Evolutionary conservation across 176 grass and related monocot species (phyloP), one percentile per base, ranked within the genome.

Genomic region (Typha latifolia): DNA sequence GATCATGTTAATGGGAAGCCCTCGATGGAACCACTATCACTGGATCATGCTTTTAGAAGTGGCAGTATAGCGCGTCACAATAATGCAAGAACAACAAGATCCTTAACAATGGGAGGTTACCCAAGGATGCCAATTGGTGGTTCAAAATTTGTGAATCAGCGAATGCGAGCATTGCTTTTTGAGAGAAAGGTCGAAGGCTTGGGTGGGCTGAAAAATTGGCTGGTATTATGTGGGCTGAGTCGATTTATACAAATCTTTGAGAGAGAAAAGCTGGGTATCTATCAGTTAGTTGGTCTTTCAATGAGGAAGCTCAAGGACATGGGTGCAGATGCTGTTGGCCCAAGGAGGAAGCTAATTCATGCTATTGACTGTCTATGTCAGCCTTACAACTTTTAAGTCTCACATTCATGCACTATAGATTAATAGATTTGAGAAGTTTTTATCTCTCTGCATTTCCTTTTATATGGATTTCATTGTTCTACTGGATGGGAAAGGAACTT

Each of bases 331-430:
- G 63, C 69, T 32, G 78, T 80, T 72, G 78, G 78, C 4, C 78
- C 70, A 12, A 72, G 78, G 48, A 72, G 78, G 49, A 80, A 80
- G 63, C 62, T 80, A 12, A 73, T 82, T 61, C 48, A 82, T 76
- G 55, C 71, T 62, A 69, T 82, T 20, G 47, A 76, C 12, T 16
- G 24, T 62, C 72, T 70, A 37, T 76, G 72, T 62, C 49, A 66
- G 16, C 59, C 66, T 63, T 52, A 14, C 19, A 66, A 66, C 29
- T 70, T 71, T 14, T 31, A 57, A 20, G 61, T 12, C 12, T 66
- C 23, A 0, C 4, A 24, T 57, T 56, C 29, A 73, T 73, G 10
- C 5, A 14, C 16, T 48, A 48, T 64, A 10, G 4, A 48, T 63
- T 49, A 26, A 48, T 64, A 10, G 4, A 48, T 63, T 49, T 14